Percentiles rank a stretch among this genome's conserved stretches.
Evolutionary conservation across 129 eudicot genomes (phyloP).

Genomic region (sunflower (Helianthus annuus)): HanXRQr2.0-SUNRISE NC_035449.2:37412737-37413236

Average conservation of each 20-base stretch:
- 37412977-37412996: neutral
- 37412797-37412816: neutral
- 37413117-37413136: neutral
- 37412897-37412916: too few relatives aligned
- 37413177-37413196: neutral
- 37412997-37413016: too few relatives aligned
- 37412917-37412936: too few relatives aligned
- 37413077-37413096: too few relatives aligned
- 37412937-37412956: too few relatives aligned
- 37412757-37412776: conserved; percentile 71
- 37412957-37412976: neutral
- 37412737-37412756: conserved; percentile 56
- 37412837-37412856: too few relatives aligned
- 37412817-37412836: too few relatives aligned
- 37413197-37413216: neutral
- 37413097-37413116: neutral
- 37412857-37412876: too few relatives aligned
- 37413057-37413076: too few relatives aligned
- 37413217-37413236: neutral
- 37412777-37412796: conserved; percentile 49
- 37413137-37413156: neutral
- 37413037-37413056: neutral
- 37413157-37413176: neutral
- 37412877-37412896: too few relatives aligned
- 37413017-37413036: neutral